These are phyloP conservation scores for Pseudozyma pruni DNA, from an alignment of 1,284 basidiomycete genomes.

Conservation along the genomic window DNA sequence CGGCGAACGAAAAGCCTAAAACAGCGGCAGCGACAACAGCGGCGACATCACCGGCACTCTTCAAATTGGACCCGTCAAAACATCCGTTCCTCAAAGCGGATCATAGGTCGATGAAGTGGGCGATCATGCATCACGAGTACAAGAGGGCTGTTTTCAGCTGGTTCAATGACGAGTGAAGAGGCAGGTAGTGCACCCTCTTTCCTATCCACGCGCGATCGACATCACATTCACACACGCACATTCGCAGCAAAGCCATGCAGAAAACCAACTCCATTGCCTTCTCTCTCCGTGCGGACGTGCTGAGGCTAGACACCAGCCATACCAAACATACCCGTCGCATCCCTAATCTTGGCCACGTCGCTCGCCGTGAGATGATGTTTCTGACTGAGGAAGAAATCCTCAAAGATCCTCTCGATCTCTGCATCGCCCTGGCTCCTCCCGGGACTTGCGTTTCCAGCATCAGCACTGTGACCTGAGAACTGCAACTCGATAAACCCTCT, in stretches of 20 bases:
- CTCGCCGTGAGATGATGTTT: constrained; percentile 62
- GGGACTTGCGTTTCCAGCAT: constrained; percentile 38
- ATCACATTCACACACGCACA: no score
- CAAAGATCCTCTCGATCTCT: constrained; percentile 64
- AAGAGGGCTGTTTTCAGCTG: constrained; percentile 30
- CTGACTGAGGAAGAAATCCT: constrained; percentile 65
- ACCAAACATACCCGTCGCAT: constrained; percentile 64
- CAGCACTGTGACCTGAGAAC: constrained; percentile 42
- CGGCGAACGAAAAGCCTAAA: neutral
- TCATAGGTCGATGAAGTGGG: constrained; percentile 49
- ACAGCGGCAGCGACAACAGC: neutral
- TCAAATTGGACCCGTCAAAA: constrained; percentile 27
- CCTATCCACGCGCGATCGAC: no score
- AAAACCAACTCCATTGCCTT: neutral
- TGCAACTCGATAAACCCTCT: constrained; percentile 56
- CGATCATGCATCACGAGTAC: constrained; percentile 49
- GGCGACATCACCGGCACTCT: neutral
- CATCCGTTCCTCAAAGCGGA: constrained; percentile 37
- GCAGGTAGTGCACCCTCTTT: no score
- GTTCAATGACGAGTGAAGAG: constrained; percentile 7
- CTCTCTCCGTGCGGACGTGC: no score
- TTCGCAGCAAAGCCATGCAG: no score
- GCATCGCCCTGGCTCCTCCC: constrained; percentile 52
- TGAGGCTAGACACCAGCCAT: constrained; percentile 60
- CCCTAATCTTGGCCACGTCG: constrained; percentile 60